Evolutionary conservation across 1,284 basidiomycete species (phyloP), one percentile per base, ranked within the genome.

Genomic region (Marasmius sp.): DNA sequence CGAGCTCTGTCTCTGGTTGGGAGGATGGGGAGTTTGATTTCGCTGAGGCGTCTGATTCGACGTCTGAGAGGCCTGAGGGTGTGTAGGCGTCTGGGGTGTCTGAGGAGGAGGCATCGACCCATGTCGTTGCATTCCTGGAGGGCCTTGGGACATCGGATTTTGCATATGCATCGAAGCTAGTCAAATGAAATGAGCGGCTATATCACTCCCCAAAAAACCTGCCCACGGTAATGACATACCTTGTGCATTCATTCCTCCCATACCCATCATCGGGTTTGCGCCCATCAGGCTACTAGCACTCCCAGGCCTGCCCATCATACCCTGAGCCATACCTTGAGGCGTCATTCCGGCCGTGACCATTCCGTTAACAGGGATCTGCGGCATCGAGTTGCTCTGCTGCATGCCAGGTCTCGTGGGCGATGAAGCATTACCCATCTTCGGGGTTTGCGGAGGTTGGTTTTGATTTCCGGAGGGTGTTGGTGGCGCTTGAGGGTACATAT

Each of bases 311-410:
- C 34, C 34, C 33, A 34, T 37, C 52, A 54, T 54, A 38, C 38
- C 38, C 34, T 34, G 52, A n/a, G 20, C 45, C 45, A 47, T 47
- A 16, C 45, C 45, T 47, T 47, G 45, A 47, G 45, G 45, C 45
- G 45, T 47, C 45, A 47, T 47, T 20, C 45, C 45, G 6, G 52
- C 52, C 11, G 52, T 54, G 1, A 54, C 52, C 34, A 54, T 54
- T 37, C 52, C 52, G 34, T 54, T 54, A 10, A 54, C 52, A 36
- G 52, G 52, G 16, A 54, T 54, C 52, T 54, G 52, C 18, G 52
- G 11, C n/a, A 37, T 37, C 33, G 52, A 54, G 16, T 34, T 18
- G 12, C 38, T 54, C 37, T 54, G 52, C 52, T 37, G 33, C 14
- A 43, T 22, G 12, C 34, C 48, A 47, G 45, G n/a, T 36, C 53